Base-by-base conservation (phyloP, 169 alveolate genomes). In the Plasmodium reichenowi region DNA sequence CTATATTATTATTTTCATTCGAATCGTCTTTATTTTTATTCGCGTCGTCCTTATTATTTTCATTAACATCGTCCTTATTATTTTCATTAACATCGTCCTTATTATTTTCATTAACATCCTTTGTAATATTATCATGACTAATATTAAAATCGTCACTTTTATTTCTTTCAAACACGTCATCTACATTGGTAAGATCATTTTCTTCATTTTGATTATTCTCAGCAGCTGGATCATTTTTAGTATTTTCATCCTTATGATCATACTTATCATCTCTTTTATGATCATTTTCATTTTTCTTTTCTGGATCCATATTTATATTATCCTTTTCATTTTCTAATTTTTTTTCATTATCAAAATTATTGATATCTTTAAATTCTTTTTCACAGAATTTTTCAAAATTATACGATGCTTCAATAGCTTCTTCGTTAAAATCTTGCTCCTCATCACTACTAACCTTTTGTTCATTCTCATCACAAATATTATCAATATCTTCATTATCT, bases 341-440 rank as follows among this genome's bases (percentile, higher is more conserved):
- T 38, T 89, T 92, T 50, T 96, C 94, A 20, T 88, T 88, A 48
- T 88, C 92, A 45, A 87, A 80, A 59, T 95, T 95, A 20, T 88
- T 66, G 17, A 91, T 93, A 22, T 72, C 58, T 3, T 93, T 73
- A 60, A 89, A 88, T 92, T 92, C 94, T 70, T 95, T 94, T 66
- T 91, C 94, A 22, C 95, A 92, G 38, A 92, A 89, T 74, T 93
- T 83, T 75, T 95, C 92, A 68, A 93, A 93, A 88, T 95, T 86
- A 83, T 93, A 76, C 48, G 94, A 93, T 47, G 93, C 93, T 48
- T 93, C 89, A 62, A 94, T 94, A 56, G 93, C 93, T 32, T 94
- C 92, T 72, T 93, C 96, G 64, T 93, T 92, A 56, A 86, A 75
- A 50, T 93, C 76, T 2, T 93, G 72, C 6, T 93, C 93, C 13